A percentile compares a stretch with the other conserved stretches of the same genome.
Evolutionary conservation across 371 early-diverging fungal species (phyloP).

Genomic region (Astathelohania contejeani): DNA sequence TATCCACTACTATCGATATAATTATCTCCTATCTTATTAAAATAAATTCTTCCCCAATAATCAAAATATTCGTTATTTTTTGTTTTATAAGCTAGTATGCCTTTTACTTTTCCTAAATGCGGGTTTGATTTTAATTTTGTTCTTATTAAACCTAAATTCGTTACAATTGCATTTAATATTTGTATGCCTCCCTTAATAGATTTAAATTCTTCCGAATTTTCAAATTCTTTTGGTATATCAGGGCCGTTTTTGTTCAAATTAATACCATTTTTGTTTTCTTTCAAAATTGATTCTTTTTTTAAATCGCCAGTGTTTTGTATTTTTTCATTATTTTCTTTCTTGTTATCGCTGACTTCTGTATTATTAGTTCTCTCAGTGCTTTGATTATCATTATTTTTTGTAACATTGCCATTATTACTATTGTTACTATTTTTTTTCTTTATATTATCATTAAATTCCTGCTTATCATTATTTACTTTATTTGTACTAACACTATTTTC

Average conservation of each 20-base stretch:
- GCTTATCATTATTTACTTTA: not conserved
- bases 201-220: not conserved
- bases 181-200: not conserved
- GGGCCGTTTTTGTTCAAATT: not conserved
- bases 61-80: slow-evolving; percentile 21
- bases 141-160: not conserved
- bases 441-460: not conserved
- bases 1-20: slow-evolving; percentile 32
- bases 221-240: not conserved
- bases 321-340: not conserved
- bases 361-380: not conserved
- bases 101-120: slow-evolving; percentile 5
- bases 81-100: slow-evolving; percentile 30
- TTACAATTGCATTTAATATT: not conserved
- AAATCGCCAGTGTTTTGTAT: not conserved
- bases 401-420: not conserved
- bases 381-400: not conserved
- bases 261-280: not conserved
- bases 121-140: not conserved
- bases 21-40: slow-evolving; percentile 16
- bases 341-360: not conserved
- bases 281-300: not conserved
- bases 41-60: slow-evolving; percentile 42
- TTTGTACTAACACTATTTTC: not conserved
- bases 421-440: not conserved